Base-by-base conservation (phyloP, 805 yeast genomes). In the Candida lessepsii region DNA sequence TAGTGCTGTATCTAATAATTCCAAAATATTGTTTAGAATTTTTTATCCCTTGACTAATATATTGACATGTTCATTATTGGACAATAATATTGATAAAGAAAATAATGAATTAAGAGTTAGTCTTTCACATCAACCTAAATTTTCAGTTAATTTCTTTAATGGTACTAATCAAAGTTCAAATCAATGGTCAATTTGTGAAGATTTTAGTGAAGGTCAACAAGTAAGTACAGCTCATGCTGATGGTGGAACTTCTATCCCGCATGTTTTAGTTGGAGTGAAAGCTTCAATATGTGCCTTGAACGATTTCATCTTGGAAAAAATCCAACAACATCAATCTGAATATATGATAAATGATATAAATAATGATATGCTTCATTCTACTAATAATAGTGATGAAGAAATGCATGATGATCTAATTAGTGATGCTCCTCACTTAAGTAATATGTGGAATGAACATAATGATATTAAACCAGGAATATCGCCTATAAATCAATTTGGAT, bases 171-270 rank as follows among this genome's bases (percentile, higher is more conserved):
- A 73, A 28, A 68, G 73, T 47, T 58, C 71, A 17, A 81, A 81
- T 55, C 85, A 80, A 51, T 83, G 90, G 90, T 80, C 86, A 1
- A 80, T 83, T 18, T 84, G 91, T 60, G 91, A 83, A 42, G 95
- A 86, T 60, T 86, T 86, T 49, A 80, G 87, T 43, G 93, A 85
- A 52, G 90, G 86, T 10, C 88, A 83, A 52, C 91, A 85, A 55
- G 93, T 86, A 5, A 78, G 78, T 40, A 74, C 72, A 42, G 91
- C 93, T 0, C 78, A 67, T 54, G 71, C 73, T 13, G 76, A 72
- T 21, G 62, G 58, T 4, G 86, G 86, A 2, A 68, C 78, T 3
- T 73, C 75, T 15, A 67, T 79, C 10, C 89, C 90, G 1, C 93
- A 85, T 59, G 76, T 82, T 2, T 60, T 84, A 28, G 80, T 77